A percentile compares a stretch with the other conserved stretches of the same genome.
Conservation (phyloP, 2,329 filamentous ascomycete genomes). For the Chaetothyriales sp. region DNA sequence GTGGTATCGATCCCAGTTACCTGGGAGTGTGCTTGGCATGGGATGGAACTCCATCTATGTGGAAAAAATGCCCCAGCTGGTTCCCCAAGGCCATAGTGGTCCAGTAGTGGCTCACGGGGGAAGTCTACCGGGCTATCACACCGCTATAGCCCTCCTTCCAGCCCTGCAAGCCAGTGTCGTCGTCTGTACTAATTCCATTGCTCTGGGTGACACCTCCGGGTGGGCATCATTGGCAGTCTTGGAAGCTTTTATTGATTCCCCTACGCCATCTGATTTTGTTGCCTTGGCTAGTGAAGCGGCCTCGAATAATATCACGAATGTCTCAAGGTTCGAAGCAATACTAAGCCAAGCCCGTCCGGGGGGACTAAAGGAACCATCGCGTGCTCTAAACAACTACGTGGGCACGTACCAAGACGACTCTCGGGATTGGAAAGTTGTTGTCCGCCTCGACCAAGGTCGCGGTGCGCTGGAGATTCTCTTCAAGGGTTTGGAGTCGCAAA, state of each 20-base stretch:
- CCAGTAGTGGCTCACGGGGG: slow-evolving; percentile 20
- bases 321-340: background rate
- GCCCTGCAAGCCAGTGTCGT: slow-evolving; percentile 21
- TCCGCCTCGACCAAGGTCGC: background rate
- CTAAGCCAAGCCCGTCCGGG: background rate
- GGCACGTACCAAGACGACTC: background rate
- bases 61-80: slow-evolving; percentile 12
- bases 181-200: slow-evolving; percentile 15
- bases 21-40: slow-evolving; percentile 11
- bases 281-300: background rate
- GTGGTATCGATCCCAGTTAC: slow-evolving; percentile 18
- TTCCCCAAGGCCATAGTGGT: slow-evolving; percentile 3
- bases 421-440: background rate
- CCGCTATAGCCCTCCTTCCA: slow-evolving; percentile 17
- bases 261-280: background rate
- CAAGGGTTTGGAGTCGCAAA: background rate
- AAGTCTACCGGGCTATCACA: slow-evolving; percentile 15
- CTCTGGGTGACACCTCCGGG: background rate
- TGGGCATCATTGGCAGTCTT: background rate
- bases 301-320: background rate
- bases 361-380: background rate
- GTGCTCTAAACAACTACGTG: background rate
- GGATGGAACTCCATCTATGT: slow-evolving; percentile 6
- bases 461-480: background rate
- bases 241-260: background rate